Evolutionary conservation across 2,329 filamentous ascomycete species (phyloP), one percentile per base, ranked within the genome.

Genomic region (Cladosporium sp.): DNA sequence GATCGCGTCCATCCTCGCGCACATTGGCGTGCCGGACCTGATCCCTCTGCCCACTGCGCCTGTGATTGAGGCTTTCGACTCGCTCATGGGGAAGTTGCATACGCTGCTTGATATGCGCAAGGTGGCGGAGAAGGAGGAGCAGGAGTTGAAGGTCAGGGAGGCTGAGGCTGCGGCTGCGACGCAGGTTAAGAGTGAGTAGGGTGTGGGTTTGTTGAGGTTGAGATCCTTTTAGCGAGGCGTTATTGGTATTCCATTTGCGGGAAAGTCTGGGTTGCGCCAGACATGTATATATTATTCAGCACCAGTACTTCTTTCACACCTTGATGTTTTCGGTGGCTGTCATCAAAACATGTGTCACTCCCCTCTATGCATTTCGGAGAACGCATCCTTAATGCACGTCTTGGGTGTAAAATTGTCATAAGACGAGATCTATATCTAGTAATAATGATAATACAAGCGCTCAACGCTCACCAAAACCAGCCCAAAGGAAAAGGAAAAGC

Each of bases 1-100:
- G 56, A 90, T 93, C 56, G 82, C 78, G 12, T 85, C 85, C 49
- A 83, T 84, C 4, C 80, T 93, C 19, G 77, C 76, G 37, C 85
- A 90, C 67, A 73, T 92, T 6, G 84, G 87, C 37, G 80, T 93
- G 37, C 81, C 85, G 1, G 76, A 79, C 7, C 76, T 86, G 39
- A 79, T 92, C 29, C 77, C 80, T 22, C 86, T 93, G 78, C 86
- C 88, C 0, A 92, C 88, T 1, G 77, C 77, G n/a, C 75, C 77
- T 6, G 86, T 89, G 0, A 84, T 85, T 4, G 79, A 81, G 43
- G 79, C 83, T 54, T 92, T 88, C 61, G 88, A 92, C 68, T 71
- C 74, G 55, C 75, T 93, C 2, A 78, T 91, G 50, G 72, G 69
- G n/a, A 80, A 80, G 40, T 85, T 93, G 34, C 80, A 83, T 48